Conservation (phyloP, 257 asterid genomes). For the Primulina tabacum region DNA sequence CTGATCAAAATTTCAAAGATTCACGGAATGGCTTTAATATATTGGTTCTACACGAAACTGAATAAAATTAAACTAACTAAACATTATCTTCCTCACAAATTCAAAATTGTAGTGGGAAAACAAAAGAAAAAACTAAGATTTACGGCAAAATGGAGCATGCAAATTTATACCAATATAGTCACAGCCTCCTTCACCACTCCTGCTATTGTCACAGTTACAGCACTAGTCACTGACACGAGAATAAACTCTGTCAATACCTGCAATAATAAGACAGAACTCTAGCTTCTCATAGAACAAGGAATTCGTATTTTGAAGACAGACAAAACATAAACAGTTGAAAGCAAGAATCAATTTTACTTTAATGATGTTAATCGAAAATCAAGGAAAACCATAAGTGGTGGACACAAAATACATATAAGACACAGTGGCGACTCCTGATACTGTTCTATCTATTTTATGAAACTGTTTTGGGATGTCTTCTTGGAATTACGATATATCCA, state of each 20-base stretch:
- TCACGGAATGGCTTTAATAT: slow-evolving; percentile 14
- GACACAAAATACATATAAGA: background rate
- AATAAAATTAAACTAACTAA: too few relatives aligned
- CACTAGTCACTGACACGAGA: slow-evolving; percentile 94
- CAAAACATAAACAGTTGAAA: slow-evolving; percentile 7
- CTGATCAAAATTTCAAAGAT: slow-evolving; percentile 39
- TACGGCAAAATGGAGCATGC: background rate
- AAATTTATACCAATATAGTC: slow-evolving; percentile 71
- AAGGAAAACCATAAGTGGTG: background rate
- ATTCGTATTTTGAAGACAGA: slow-evolving; percentile 13
- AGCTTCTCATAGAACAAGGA: slow-evolving; percentile 11
- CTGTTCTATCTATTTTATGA: background rate
- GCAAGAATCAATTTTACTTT: slow-evolving; percentile 2
- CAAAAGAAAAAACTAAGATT: slow-evolving; percentile 11
- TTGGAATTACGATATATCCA: background rate
- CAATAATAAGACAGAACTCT: slow-evolving; percentile 26
- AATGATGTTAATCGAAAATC: slow-evolving; percentile 4
- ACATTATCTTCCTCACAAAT: background rate
- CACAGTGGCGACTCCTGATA: background rate
- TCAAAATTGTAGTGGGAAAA: background rate
- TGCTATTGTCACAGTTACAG: slow-evolving; percentile 95
- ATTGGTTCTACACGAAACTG: background rate
- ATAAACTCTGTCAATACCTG: slow-evolving; percentile 95
- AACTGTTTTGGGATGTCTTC: background rate
- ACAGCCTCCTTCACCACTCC: slow-evolving; percentile 99